Conservation (phyloP, 192 early-diverging fungal genomes). For the Backusella sp. region DNA sequence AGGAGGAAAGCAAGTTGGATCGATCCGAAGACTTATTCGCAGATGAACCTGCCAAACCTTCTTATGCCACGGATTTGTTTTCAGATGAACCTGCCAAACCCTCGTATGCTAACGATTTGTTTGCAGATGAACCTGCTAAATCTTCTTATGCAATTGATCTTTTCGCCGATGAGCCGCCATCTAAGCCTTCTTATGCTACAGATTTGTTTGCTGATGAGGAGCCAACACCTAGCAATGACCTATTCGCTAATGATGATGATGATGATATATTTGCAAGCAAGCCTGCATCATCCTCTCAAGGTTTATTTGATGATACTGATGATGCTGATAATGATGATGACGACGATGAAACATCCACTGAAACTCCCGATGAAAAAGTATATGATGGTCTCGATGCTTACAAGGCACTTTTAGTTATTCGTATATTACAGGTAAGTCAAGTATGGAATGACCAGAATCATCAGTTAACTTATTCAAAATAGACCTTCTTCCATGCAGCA, state of each 20-base stretch:
- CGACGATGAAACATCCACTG: not conserved
- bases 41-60: conserved; percentile 14
- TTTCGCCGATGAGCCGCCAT: conserved; percentile 20
- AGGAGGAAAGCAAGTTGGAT: not conserved
- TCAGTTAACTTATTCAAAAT: not conserved
- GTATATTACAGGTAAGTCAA: conserved; percentile 56
- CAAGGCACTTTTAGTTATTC: conserved; percentile 60
- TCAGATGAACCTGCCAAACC: conserved; percentile 20
- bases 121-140: conserved; percentile 16
- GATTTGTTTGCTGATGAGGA: conserved; percentile 32
- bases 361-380: not conserved
- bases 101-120: conserved; percentile 11
- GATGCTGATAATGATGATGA: too few species aligned
- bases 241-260: conserved; percentile 20
- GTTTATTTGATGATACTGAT: not conserved
- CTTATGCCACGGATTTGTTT: conserved; percentile 27
- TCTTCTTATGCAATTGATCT: conserved; percentile 16
- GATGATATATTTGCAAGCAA: not conserved
- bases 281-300: not conserved
- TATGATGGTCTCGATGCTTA: conserved; percentile 35
- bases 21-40: conserved; percentile 27
- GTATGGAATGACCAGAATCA: not conserved
- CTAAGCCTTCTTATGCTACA: conserved; percentile 15
- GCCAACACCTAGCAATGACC: conserved; percentile 1
- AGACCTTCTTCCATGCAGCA: conserved; percentile 23